Evolutionary conservation across 192 early-diverging fungal genomes (phyloP), one percentile per base, ranked within the genome.

Genomic region (Funneliformis mosseae): DNA sequence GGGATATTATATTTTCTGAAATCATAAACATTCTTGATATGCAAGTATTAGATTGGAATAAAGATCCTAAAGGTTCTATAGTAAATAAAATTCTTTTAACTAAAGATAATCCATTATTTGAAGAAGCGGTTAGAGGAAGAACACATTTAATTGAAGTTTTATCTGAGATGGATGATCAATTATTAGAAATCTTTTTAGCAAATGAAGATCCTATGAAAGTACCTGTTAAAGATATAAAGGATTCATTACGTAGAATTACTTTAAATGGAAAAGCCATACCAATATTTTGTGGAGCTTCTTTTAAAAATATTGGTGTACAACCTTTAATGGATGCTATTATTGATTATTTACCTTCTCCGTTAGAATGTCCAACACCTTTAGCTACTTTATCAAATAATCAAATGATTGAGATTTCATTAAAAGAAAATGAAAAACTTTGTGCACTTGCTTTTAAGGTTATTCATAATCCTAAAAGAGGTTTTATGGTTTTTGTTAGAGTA

Each of bases 361-460:
- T 88, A 6, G 96, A 97, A 33, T 83, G 89, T 8, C 91, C 93
- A 1, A 73, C 83, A 9, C 88, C 93, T 2, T 45, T 88, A 5
- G 94, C 88, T 0, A 92, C 90, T 77, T 74, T 88, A 63, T 78
- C 82, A 6, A 82, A 84, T 62, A 88, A 87, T 8, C 83, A 85
- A 21, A 60, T 48, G 8, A 72, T 83, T 23, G 76, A 87, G 73
- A 85, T 88, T 75, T 75, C 83, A n/a, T 76, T 91, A 66, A 79
- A 84, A 48, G 83, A 84, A 38, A 88, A 81, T 39, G 92, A 89
- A 4, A 84, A 86, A 27, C 88, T 97, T 5, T 91, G 94, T 75
- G 97, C 95, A 2, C 85, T 99, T 71, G 97, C 97, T 0, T 99
- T 99, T 88, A 99, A 99, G 78, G 95, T 99, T 0, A 86, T 93